Evolutionary conservation across 1,284 basidiomycete genomes (phyloP).

Genomic region (Amylostereum chailletii): DNA sequence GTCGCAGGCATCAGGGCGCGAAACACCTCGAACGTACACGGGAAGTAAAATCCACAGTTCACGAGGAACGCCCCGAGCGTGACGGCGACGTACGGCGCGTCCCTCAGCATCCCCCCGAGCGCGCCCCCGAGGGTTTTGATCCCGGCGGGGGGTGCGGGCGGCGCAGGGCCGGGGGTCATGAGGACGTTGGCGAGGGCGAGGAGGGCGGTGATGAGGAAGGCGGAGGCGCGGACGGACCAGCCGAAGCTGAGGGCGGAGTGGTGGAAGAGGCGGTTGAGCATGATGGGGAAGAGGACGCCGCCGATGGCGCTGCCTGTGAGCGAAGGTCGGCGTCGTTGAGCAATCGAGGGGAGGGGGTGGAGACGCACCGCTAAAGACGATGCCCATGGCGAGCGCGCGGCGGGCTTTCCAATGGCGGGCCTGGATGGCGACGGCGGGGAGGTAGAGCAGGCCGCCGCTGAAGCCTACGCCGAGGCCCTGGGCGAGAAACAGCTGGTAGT

Average conservation of each 20-base stretch:
- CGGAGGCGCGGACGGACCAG: slow-evolving; percentile 25
- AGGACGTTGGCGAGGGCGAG: slow-evolving; percentile 9
- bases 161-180: neutral
- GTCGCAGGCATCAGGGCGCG: neutral
- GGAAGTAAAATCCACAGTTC: slow-evolving; percentile 12
- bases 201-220: slow-evolving; percentile 7
- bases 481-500: slow-evolving; percentile 15
- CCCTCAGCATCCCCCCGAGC: neutral
- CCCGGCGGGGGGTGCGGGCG: neutral
- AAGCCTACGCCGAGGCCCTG: slow-evolving; percentile 34
- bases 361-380: slow-evolving; percentile 25
- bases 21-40: slow-evolving; percentile 8
- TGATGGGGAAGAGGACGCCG: slow-evolving; percentile 35
- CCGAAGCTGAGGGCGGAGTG: slow-evolving; percentile 31
- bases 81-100: slow-evolving; percentile 2
- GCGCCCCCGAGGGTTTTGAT: neutral
- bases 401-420: slow-evolving; percentile 36
- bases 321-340: neutral
- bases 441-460: slow-evolving; percentile 32
- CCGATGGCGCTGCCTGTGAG: slow-evolving; percentile 13
- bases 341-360: neutral
- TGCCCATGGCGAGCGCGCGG: slow-evolving; percentile 40
- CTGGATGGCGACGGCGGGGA: slow-evolving; percentile 32
- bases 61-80: slow-evolving; percentile 11
- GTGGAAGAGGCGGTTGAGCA: slow-evolving; percentile 33